phyloP scores from a whole-genome alignment of 2,329 filamentous ascomycete genomes.

The Neopestalotiopsis rosae region DNA sequence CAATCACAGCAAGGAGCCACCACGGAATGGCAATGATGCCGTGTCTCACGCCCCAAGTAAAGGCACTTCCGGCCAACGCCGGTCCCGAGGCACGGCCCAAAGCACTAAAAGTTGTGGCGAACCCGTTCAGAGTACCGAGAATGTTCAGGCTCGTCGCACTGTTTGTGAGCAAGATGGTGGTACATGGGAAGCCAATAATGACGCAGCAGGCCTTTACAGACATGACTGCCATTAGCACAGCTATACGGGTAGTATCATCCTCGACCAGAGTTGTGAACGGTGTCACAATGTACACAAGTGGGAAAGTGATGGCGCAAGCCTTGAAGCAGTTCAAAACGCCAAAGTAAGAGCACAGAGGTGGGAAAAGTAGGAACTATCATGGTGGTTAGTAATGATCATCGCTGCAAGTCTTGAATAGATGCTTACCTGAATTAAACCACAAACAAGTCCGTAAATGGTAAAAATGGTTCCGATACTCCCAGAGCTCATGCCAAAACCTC shows the following conservation, averaged over 20 bases:
- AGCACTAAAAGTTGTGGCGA: slow-evolving; percentile 83
- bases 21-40: slow-evolving; percentile 83
- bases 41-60: slow-evolving; percentile 75
- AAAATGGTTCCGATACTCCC: slow-evolving; percentile 84
- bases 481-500: slow-evolving; percentile 78
- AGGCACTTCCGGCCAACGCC: slow-evolving; percentile 72
- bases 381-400: background rate
- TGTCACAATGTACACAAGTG: slow-evolving; percentile 78
- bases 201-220: slow-evolving; percentile 74
- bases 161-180: slow-evolving; percentile 90
- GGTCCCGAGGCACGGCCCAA: slow-evolving; percentile 82
- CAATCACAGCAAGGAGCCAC: slow-evolving; percentile 74
- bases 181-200: slow-evolving; percentile 88
- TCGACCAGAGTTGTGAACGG: slow-evolving; percentile 77
- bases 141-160: slow-evolving; percentile 76
- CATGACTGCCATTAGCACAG: slow-evolving; percentile 71
- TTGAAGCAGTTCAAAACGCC: slow-evolving; percentile 79
- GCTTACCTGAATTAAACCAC: slow-evolving; percentile 72
- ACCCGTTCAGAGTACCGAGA: slow-evolving; percentile 88
- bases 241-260: slow-evolving; percentile 54
- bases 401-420: background rate
- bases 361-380: slow-evolving; percentile 76
- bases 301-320: slow-evolving; percentile 69
- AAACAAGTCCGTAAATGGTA: slow-evolving; percentile 79
- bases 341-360: slow-evolving; percentile 71